Evolutionary conservation across 805 yeast species (phyloP).

Genomic region (Myxozyma udenii): DNA sequence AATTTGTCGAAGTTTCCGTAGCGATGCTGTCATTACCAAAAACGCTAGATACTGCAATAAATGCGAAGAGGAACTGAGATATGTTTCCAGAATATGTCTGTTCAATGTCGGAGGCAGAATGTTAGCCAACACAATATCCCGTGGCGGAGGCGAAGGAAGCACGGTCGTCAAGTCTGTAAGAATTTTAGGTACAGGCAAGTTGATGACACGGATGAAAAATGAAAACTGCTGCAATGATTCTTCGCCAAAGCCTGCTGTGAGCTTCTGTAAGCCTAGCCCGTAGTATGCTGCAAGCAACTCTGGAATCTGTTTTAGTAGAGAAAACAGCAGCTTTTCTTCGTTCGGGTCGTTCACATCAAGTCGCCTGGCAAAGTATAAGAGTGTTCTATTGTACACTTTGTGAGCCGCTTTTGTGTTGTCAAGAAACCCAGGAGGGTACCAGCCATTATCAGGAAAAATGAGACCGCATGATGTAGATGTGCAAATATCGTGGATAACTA

Average conservation of each 20-base stretch:
- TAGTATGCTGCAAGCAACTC: constrained; percentile 63
- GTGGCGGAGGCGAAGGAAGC: constrained; percentile 36
- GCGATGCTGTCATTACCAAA: constrained; percentile 54
- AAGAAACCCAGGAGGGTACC: constrained; percentile 32
- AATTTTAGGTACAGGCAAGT: constrained; percentile 50
- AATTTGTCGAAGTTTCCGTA: constrained; percentile 53
- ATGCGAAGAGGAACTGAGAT: constrained; percentile 46
- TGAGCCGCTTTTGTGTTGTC: constrained; percentile 41
- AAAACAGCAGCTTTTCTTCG: constrained; percentile 56
- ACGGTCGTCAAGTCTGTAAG: neutral
- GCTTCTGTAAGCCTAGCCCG: neutral
- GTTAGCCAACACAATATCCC: constrained; percentile 48
- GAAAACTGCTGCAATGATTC: constrained; percentile 75
- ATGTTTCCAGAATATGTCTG: constrained; percentile 54
- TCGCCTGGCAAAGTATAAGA: constrained; percentile 58
- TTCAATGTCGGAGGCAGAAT: constrained; percentile 65
- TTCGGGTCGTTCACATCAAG: constrained; percentile 72
- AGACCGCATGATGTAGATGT: constrained; percentile 34
- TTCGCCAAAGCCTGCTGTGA: neutral
- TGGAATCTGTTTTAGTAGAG: constrained; percentile 53
- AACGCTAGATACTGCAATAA: constrained; percentile 62
- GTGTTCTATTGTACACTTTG: constrained; percentile 62
- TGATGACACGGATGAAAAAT: constrained; percentile 57
- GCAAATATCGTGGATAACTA: constrained; percentile 11
- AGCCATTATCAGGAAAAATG: constrained; percentile 36